Evolutionary conservation across 2,329 filamentous ascomycete species (phyloP), one percentile per base, ranked within the genome.

Genomic region (Aspergillus sp.): DNA sequence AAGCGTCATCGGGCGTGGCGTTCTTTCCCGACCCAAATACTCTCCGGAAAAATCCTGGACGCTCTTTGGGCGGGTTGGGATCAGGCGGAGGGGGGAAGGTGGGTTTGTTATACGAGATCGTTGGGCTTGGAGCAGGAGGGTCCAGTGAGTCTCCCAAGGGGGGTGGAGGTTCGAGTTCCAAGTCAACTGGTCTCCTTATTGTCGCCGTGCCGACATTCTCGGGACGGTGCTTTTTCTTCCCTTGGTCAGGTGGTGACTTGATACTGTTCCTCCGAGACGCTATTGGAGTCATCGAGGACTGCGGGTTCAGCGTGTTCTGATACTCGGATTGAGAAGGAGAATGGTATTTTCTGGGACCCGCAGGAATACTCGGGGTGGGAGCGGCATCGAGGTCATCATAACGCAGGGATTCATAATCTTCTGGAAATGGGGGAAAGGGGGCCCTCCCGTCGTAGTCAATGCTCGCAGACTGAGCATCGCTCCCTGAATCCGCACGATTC

Each of bases 21-120:
- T 70, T 78, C 62, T 79, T 86, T 32, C 86, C 82, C 7, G 84
- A 86, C 35, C 86, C 88, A 73, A 97, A 97, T 35, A 97, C 87
- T 53, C 91, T 83, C 59, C 89, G 83, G 74, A 97, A 97, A 74
- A 98, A 97, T 17, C 93, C 90, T 7, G 81, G 87, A 49, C 83
- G 82, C 60, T 88, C 84, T 63, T 86, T 88, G 45, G 75, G 73
- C 56, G 67, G 72, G 53, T 62, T 72, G 53, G 68, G 67, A 53
- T 62, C 72, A 51, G 64, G 66, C 51, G 64, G 66, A 38, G 66
- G 61, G 38, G 66, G 61, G 20, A 71, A 65, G 20, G 66, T 61
- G 13, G 69, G 58, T 49, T 80, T 80, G 37, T 76, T 71, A 51
- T 74, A 73, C 41, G 72, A 74, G 47, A 80, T 74, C 15, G 73